Base-by-base conservation (phyloP, 129 eudicot species). In the Silybum marianum region DNA sequence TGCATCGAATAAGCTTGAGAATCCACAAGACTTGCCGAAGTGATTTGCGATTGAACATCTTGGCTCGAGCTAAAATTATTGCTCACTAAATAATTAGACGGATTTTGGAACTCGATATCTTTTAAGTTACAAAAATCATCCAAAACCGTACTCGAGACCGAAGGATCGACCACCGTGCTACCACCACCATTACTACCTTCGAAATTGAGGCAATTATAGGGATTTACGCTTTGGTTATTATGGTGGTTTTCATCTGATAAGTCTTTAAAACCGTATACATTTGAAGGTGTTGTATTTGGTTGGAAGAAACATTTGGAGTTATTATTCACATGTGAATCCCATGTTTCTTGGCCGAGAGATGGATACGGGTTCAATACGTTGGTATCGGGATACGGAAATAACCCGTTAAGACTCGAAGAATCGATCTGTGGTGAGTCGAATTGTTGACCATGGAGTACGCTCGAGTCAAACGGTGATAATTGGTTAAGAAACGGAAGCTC, bases 31-130 rank as follows among this genome's bases (percentile, higher is more conserved):
- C 93, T 93, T 13, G 93, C 98, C 0, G 99, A 83, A 2, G 97
- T 95, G 25, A 95, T 93, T 83, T 95, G 99, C 10, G 99, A 96
- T 71, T 92, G 99, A 65, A 91, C 92, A 84, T 96, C 99, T 83
- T 96, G 99, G 82, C 90, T 91, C 6, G 97, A 89, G 77, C 93
- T 88, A 51, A 96, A 88, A 82, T 87, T 90, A 83, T 89, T 90
- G 28, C 91, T 90, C 11, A 93, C 84, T 22, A 96, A 85, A 87
- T 88, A 93, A 83, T 87, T 93, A 6, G 97, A 91, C 8, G 95
- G 92, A 75, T 88, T 91, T 58, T 84, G 95, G 69, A 96, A 93
- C 74, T 87, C 85, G 0, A 82, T 87, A 46, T 89, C 91, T 80
- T 96, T 96, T 66, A 91, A 72, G 26, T 87, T 79, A 83, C 91